phyloP scores from a whole-genome alignment of 1,284 basidiomycete genomes.

The Ceratorhiza oryzae-sativae region DNA sequence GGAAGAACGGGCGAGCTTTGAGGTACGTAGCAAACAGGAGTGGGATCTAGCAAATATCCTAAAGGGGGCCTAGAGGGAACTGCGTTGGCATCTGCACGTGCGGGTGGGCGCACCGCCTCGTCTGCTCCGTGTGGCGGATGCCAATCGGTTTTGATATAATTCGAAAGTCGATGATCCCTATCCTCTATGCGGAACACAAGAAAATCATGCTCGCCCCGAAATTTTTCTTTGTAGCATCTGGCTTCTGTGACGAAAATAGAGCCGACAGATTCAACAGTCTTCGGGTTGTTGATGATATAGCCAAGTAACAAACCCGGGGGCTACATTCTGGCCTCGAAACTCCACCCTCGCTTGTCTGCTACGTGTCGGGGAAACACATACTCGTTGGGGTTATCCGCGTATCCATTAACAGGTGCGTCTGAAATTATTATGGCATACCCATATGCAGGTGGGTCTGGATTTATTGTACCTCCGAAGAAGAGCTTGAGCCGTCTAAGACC shows the following conservation, averaged over 20 bases:
- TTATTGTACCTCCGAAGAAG: too few relatives aligned
- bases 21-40: background rate
- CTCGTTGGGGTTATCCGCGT: too few relatives aligned
- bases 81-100: background rate
- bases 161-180: background rate
- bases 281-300: too few relatives aligned
- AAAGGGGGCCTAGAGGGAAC: background rate
- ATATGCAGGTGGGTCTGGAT: too few relatives aligned
- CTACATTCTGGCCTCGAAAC: too few relatives aligned
- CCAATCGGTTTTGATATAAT: background rate
- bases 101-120: background rate
- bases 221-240: background rate
- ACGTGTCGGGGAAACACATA: too few relatives aligned
- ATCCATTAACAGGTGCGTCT: too few relatives aligned
- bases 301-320: too few relatives aligned
- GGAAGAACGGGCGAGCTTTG: background rate
- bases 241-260: background rate
- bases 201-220: background rate
- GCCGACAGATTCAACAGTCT: background rate
- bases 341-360: too few relatives aligned
- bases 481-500: too few relatives aligned
- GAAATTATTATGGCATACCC: too few relatives aligned
- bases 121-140: background rate
- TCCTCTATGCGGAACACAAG: background rate
- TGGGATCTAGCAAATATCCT: background rate